These are phyloP conservation scores for Annulohypoxylon truncatum DNA, from an alignment of 2,329 filamentous ascomycete genomes.

Conservation along the genomic window DNA sequence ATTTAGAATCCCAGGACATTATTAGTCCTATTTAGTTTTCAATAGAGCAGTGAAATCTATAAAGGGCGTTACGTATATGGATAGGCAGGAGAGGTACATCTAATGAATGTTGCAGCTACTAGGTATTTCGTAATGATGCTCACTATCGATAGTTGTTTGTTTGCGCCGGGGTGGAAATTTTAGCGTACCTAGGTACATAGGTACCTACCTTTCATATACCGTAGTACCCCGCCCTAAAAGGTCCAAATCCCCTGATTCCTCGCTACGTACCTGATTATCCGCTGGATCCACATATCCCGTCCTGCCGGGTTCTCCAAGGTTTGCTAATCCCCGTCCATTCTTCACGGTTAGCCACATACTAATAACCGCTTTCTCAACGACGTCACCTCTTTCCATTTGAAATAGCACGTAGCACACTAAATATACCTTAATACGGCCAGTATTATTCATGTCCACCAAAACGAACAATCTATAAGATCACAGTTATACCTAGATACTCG, in stretches of 20 bases:
- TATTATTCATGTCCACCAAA: too few species aligned
- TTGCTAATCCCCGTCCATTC: background rate
- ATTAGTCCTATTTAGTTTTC: background rate
- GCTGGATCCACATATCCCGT: constrained; percentile 14
- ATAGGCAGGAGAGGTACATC: background rate
- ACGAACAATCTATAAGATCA: too few species aligned
- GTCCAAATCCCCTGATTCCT: too few species aligned
- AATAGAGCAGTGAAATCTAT: background rate
- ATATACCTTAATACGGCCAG: background rate
- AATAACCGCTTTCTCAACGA: background rate
- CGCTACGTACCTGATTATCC: background rate
- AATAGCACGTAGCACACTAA: background rate
- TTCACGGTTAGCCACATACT: background rate
- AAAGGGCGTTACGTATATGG: too few species aligned
- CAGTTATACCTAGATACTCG: too few species aligned
- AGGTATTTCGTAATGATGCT: too few species aligned
- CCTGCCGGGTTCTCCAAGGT: constrained; percentile 7
- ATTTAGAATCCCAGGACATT: constrained; percentile 58
- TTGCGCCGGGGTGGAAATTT: too few species aligned
- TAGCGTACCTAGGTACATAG: background rate
- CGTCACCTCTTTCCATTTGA: background rate
- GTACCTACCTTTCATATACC: too few species aligned
- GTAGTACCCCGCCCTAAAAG: background rate
- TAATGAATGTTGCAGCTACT: background rate
- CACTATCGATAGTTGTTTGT: background rate